These are phyloP conservation scores for Tetrahymena malaccensis DNA, from an alignment of 73 alveolate genomes.

Conservation along the genomic window DNA sequence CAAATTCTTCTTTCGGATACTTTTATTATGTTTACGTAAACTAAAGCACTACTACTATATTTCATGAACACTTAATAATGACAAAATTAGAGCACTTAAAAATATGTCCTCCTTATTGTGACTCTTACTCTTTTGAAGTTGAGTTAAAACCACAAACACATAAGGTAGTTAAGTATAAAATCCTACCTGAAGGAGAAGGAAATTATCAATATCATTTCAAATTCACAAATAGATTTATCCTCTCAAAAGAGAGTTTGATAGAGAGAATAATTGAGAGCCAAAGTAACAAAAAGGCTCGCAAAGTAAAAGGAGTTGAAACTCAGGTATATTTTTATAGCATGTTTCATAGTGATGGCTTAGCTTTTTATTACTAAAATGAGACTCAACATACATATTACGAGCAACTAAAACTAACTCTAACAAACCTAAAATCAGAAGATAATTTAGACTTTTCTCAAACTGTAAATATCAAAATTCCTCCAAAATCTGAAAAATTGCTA, in stretches of 20 bases:
- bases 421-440: not conserved
- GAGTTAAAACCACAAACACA: not conserved
- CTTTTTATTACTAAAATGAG: not conserved
- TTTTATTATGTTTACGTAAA: constrained; percentile 21
- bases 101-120: constrained; percentile 8
- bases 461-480: not conserved
- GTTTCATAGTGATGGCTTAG: not conserved
- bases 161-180: constrained; percentile 21
- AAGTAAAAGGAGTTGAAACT: not conserved
- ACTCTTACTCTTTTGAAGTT: not conserved
- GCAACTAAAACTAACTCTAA: not conserved
- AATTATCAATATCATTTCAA: not conserved
- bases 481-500: not conserved
- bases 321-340: not conserved
- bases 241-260: not conserved
- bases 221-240: not conserved
- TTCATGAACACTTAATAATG: constrained; percentile 2
- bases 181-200: constrained; percentile 13
- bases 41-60: not conserved
- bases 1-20: constrained; percentile 14
- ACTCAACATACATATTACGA: not conserved
- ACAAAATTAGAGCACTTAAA: not conserved
- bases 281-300: not conserved
- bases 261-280: not conserved
- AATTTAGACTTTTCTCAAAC: not conserved